Evolutionary conservation across 140 eudicot genomes (phyloP), one percentile per base, ranked within the genome.

Genomic region (Anethum foeniculum): DNA sequence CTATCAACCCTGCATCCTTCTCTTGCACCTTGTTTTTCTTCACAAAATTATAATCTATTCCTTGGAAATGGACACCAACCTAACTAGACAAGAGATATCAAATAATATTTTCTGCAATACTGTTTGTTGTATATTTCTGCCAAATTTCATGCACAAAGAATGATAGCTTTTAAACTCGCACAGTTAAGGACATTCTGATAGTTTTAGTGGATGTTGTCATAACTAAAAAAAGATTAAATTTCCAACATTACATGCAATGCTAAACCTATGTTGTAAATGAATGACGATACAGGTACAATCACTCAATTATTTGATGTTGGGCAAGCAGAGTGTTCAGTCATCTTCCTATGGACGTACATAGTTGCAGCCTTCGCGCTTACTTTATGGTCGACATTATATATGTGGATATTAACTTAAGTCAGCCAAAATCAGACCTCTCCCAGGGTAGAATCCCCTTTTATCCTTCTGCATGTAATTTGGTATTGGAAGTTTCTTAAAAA

Each of bases 281-380:
- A 68, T 44, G 39, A n/a, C 56, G 39, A 39, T 85, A 87, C 84
- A 94, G 99, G 99, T 80, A 94, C 99, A 16, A 92, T 94, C 92
- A 79, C 98, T 60, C 94, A 94, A 68, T 82, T 94, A 28, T 92
- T 88, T 78, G 86, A 87, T 80, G 97, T 92, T 81, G 98, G 89
- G 27, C 91, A 90, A 88, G 98, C 91, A 68, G 98, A 94, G 88
- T 92, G 97, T 87, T 90, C 97, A 30, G 88, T 94, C 68, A 85
- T 94, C 65, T 88, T 88, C 87, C 82, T 92, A 78, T 94, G 99
- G 99, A 90, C 99, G 80, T 94, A 94, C 64, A 46, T 90, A 79
- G 88, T 86, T 83, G 90, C 97, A 74, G 90, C 87, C 18, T 62
- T 92, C 73, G 86, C 96, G 8, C 90, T 92, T 18, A 90, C 97